A percentile compares a stretch with the other conserved stretches of the same genome.
phyloP scores from a whole-genome alignment of 1,284 basidiomycete genomes.

The Ustilago curta region DNA sequence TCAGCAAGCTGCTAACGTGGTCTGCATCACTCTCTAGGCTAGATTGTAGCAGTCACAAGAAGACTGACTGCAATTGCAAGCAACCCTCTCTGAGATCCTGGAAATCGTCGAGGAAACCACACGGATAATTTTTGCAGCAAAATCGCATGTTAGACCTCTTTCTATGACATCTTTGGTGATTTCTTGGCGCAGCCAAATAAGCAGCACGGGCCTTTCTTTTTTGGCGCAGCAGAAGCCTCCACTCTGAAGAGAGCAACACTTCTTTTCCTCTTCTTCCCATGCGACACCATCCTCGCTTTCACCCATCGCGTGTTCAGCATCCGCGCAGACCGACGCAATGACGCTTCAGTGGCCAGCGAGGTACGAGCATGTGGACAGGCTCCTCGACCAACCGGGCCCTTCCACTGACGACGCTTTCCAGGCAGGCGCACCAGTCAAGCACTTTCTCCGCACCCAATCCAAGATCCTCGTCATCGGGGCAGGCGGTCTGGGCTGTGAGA shows the following conservation, averaged over 20 bases:
- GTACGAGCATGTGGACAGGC: constrained; percentile 72
- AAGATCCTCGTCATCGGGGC: constrained; percentile 92
- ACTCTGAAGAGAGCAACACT: constrained; percentile 8
- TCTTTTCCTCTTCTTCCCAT: neutral
- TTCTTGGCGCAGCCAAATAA: too few relatives aligned
- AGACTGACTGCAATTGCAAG: too few relatives aligned
- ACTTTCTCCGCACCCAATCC: constrained; percentile 83
- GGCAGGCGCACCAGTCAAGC: constrained; percentile 76
- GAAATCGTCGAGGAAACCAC: neutral
- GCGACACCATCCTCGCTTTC: neutral
- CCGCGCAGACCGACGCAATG: neutral
- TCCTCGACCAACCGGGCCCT: constrained; percentile 80
- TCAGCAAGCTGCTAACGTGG: too few relatives aligned
- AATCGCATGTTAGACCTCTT: neutral
- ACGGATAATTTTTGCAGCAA: neutral
- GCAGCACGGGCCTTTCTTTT: neutral
- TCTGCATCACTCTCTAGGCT: too few relatives aligned
- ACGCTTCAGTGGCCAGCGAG: constrained; percentile 18
- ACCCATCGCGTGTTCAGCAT: neutral
- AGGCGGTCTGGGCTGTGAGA: constrained; percentile 68
- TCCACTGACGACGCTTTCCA: constrained; percentile 57
- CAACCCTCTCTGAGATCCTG: too few relatives aligned
- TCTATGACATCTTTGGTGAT: neutral
- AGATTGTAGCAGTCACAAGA: too few relatives aligned
- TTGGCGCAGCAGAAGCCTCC: constrained; percentile 7